These are phyloP conservation scores for Sphenostylis stenocarpa DNA, from an alignment of 306 rosid species.

Conservation along the genomic window DNA sequence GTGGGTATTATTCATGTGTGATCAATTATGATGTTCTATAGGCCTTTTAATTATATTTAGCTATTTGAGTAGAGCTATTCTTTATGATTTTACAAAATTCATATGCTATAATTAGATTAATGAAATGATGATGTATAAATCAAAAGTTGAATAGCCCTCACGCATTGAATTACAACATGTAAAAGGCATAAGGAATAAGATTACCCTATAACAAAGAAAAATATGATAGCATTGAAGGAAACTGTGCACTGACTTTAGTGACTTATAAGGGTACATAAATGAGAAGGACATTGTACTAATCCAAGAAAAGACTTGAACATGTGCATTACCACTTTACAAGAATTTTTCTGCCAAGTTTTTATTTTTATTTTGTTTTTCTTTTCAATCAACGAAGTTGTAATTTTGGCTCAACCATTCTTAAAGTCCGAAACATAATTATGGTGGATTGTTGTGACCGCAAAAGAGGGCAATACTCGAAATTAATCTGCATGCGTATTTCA, in stretches of 20 bases:
- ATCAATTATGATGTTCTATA: background rate
- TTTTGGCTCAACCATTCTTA: background rate
- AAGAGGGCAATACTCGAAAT: constrained; percentile 17
- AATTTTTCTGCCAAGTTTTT: no score
- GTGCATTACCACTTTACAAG: background rate
- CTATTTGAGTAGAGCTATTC: background rate
- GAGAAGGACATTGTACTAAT: background rate
- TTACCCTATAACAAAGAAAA: background rate
- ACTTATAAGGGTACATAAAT: background rate
- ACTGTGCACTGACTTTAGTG: background rate
- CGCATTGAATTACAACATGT: background rate
- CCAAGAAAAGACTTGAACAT: background rate
- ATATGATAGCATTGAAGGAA: background rate
- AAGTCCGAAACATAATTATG: constrained; percentile 4
- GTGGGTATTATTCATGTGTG: background rate
- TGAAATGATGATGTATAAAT: background rate
- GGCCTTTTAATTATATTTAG: background rate
- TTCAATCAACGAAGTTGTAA: background rate
- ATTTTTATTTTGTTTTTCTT: no score
- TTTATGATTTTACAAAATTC: background rate
- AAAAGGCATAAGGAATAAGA: background rate
- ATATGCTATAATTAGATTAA: background rate
- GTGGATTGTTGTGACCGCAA: constrained; percentile 18
- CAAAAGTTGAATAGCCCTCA: background rate
- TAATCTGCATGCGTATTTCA: constrained; percentile 21